phyloP scores from a whole-genome alignment of 2,329 filamentous ascomycete species.

The Xylariaceae sp. region DNA sequence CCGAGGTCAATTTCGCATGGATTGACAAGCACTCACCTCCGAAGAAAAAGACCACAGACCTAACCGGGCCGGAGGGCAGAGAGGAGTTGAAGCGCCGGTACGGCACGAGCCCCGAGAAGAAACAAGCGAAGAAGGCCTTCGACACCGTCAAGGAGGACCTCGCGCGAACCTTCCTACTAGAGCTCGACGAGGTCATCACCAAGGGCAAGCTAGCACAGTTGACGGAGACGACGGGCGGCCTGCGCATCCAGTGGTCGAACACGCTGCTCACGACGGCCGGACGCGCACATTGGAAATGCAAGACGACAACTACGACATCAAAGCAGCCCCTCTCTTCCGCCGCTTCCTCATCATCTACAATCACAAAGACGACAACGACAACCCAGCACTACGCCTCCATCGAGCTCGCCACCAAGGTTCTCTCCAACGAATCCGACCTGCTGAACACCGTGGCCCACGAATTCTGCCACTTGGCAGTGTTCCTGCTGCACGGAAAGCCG shows the following conservation, averaged over 20 bases:
- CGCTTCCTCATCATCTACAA: slow-evolving; percentile 25
- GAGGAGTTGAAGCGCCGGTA: slow-evolving; percentile 42
- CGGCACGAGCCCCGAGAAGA: slow-evolving; percentile 44
- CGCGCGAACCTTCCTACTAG: slow-evolving; percentile 67
- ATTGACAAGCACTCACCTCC: slow-evolving; percentile 44
- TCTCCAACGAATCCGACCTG: slow-evolving; percentile 77
- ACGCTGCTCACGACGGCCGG: slow-evolving; percentile 83
- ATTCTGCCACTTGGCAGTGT: slow-evolving; percentile 92
- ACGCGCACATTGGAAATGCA: slow-evolving; percentile 73
- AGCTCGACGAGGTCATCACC: slow-evolving; percentile 73
- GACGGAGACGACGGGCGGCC: slow-evolving; percentile 69
- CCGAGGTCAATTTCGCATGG: slow-evolving; percentile 43
- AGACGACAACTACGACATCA: slow-evolving; percentile 51
- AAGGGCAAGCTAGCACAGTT: slow-evolving; percentile 64
- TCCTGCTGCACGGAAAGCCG: slow-evolving; percentile 80
- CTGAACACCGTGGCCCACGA: slow-evolving; percentile 95
- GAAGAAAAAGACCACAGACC: slow-evolving; percentile 32
- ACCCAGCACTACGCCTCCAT: slow-evolving; percentile 72
- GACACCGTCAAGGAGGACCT: slow-evolving; percentile 66
- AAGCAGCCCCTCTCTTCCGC: slow-evolving; percentile 16
- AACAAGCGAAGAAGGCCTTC: slow-evolving; percentile 65
- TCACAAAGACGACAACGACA: slow-evolving; percentile 29
- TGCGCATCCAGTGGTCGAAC: slow-evolving; percentile 76
- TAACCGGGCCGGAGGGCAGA: slow-evolving; percentile 28
- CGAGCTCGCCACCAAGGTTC: slow-evolving; percentile 87